phyloP scores from a whole-genome alignment of 75 land plant species.

The Sequoia sempervirens region DNA sequence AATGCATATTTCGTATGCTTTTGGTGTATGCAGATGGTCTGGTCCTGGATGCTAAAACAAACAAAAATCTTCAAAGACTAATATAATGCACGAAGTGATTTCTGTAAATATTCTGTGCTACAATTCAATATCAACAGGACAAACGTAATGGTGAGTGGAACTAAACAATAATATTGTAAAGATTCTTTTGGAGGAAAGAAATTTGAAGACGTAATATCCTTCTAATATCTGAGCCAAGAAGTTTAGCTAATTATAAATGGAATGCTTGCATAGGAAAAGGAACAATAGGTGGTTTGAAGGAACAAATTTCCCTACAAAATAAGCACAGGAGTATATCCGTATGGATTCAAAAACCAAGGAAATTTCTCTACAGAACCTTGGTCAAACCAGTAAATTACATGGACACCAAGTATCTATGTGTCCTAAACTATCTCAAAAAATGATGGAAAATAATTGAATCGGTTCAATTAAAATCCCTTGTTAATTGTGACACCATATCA shows the following conservation, averaged over 20 bases:
- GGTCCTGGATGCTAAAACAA: neutral
- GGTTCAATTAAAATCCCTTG: neutral
- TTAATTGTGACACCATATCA: neutral
- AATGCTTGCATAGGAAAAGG: neutral
- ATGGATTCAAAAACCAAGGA: neutral
- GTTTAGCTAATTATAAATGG: neutral
- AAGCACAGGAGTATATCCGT: neutral
- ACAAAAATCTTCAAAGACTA: neutral
- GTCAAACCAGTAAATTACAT: neutral
- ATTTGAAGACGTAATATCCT: neutral
- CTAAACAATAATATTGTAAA: neutral
- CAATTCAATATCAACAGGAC: neutral
- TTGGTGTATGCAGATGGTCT: neutral
- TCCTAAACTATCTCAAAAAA: neutral
- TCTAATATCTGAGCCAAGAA: neutral
- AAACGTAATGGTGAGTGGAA: neutral
- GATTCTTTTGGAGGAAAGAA: neutral
- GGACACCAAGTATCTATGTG: neutral
- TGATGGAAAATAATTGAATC: neutral
- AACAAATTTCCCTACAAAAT: neutral
- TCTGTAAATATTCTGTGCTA: neutral
- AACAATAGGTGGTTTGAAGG: neutral
- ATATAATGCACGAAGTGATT: neutral
- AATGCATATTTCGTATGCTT: neutral
- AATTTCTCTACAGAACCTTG: neutral